Conservation (phyloP, 345 rosid species). For the Boechera divaricarpa region DNA sequence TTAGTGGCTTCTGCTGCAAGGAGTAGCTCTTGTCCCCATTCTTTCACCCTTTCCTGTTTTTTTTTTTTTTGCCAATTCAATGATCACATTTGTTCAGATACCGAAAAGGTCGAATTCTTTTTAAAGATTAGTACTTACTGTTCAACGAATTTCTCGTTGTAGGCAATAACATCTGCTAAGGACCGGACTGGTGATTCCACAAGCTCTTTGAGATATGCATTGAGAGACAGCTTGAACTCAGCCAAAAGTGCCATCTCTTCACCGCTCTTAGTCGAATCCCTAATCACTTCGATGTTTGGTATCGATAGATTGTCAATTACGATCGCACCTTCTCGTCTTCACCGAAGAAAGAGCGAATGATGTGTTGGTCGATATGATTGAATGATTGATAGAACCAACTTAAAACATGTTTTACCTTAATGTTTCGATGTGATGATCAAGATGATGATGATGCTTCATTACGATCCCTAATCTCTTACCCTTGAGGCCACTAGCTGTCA, state of each 20-base stretch:
- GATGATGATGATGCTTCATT: slow-evolving; percentile 35
- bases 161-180: slow-evolving; percentile 64
- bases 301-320: slow-evolving; percentile 55
- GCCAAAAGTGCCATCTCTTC: slow-evolving; percentile 51
- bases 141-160: slow-evolving; percentile 52
- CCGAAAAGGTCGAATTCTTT: neutral
- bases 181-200: slow-evolving; percentile 60
- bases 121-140: slow-evolving; percentile 37
- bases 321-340: slow-evolving; percentile 57
- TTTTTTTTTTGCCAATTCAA: neutral
- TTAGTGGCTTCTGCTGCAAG: slow-evolving; percentile 53
- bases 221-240: slow-evolving; percentile 62
- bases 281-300: slow-evolving; percentile 45
- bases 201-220: slow-evolving; percentile 55
- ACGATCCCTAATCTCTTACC: slow-evolving; percentile 67
- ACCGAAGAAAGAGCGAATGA: neutral
- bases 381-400: neutral
- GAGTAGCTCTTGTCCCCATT: slow-evolving; percentile 57
- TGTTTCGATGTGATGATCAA: neutral
- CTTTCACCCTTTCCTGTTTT: slow-evolving; percentile 54
- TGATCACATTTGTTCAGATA: slow-evolving; percentile 1
- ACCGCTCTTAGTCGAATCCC: slow-evolving; percentile 40
- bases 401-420: slow-evolving; percentile 23
- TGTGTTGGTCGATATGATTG: too few relatives aligned
- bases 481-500: slow-evolving; percentile 52